Conservation (phyloP, 2,329 filamentous ascomycete genomes). For the Verticillium tricorpus region DNA sequence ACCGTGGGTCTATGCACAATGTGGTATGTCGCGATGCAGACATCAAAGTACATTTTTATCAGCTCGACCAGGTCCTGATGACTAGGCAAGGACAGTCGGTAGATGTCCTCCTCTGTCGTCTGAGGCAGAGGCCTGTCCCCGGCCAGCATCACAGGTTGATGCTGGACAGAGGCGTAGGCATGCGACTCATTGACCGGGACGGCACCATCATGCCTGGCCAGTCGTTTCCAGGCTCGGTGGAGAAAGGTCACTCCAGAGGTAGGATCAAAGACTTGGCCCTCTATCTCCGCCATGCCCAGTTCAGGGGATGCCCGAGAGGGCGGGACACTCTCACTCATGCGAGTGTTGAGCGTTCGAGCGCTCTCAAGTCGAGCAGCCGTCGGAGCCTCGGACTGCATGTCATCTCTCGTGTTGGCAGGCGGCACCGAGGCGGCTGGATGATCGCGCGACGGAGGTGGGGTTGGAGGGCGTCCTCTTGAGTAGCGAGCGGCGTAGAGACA, state of each 20-base stretch:
- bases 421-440: neutral
- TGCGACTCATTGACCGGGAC: conserved; percentile 16
- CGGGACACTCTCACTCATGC: neutral
- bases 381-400: neutral
- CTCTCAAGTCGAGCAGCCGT: neutral
- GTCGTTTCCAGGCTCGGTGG: conserved; percentile 45
- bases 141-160: conserved; percentile 42
- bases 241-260: conserved; percentile 49
- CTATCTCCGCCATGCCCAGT: conserved; percentile 41
- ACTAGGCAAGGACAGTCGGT: conserved; percentile 31
- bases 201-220: conserved; percentile 36
- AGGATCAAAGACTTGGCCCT: conserved; percentile 48
- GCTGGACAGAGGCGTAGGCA: conserved; percentile 19
- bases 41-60: conserved; percentile 53
- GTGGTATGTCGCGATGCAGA: conserved; percentile 55
- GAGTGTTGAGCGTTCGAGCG: neutral
- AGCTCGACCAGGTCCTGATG: conserved; percentile 26
- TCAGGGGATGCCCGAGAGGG: conserved; percentile 34
- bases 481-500: conserved; percentile 27
- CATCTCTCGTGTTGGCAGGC: neutral
- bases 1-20: conserved; percentile 52
- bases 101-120: conserved; percentile 19
- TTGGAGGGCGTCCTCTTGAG: conserved; percentile 26
- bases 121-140: conserved; percentile 44
- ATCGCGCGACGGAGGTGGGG: conserved; percentile 19